Conservation (phyloP, 441 rosid genomes). For the Kokia cookei region DNA sequence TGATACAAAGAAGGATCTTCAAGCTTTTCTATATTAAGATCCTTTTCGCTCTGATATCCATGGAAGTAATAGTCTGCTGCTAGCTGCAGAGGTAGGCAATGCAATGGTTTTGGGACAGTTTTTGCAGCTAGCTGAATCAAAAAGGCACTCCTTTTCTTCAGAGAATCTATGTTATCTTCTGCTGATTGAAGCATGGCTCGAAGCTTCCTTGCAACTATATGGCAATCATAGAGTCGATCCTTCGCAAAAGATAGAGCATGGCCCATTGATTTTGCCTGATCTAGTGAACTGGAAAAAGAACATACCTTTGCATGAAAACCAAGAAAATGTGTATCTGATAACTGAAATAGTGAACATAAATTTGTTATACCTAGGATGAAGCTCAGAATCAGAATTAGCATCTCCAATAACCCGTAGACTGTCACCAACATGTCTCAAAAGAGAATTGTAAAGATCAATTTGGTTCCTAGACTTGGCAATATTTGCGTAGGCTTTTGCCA, state of each 20-base stretch:
- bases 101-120: conserved; percentile 79
- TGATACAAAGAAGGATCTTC: conserved; percentile 78
- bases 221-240: conserved; percentile 71
- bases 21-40: conserved; percentile 38
- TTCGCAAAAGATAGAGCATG: conserved; percentile 76
- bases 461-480: conserved; percentile 70
- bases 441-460: conserved; percentile 44
- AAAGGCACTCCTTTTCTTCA: conserved; percentile 79
- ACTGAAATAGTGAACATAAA: conserved; percentile 9
- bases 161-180: conserved; percentile 50
- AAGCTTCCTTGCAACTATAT: conserved; percentile 59
- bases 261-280: conserved; percentile 83
- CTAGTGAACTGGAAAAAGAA: conserved; percentile 56
- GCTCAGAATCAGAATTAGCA: conserved; percentile 75
- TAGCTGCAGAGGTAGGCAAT: conserved; percentile 83
- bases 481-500: conserved; percentile 90
- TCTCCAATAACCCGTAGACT: conserved; percentile 63
- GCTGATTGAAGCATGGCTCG: conserved; percentile 80
- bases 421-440: conserved; percentile 50
- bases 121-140: conserved; percentile 94
- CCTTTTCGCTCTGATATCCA: conserved; percentile 41
- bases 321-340: background rate
- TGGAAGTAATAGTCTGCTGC: conserved; percentile 64
- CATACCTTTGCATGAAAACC: conserved; percentile 2
- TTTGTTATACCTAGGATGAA: conserved; percentile 56